phyloP scores from a whole-genome alignment of 148 eudicot species.

The Chenopodium album region DNA sequence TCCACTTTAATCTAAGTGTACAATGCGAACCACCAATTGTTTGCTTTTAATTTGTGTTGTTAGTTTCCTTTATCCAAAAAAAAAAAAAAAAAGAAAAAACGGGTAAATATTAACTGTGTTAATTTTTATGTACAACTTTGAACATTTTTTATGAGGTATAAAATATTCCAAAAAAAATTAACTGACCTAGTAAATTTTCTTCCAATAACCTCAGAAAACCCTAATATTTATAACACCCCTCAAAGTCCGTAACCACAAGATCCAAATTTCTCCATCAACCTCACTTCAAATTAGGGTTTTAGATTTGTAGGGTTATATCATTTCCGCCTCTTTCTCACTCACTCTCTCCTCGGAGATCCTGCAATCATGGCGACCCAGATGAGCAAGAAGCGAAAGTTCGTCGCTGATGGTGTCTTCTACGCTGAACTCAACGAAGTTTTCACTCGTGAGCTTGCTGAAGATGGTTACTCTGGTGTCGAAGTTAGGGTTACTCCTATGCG shows the following conservation, averaged over 20 bases:
- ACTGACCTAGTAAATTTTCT: no score
- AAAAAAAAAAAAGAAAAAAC: no score
- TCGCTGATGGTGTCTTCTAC: conserved; percentile 81
- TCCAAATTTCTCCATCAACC: background rate
- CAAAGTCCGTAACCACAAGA: background rate
- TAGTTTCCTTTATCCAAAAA: no score
- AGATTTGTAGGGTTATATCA: background rate
- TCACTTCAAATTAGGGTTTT: conserved; percentile 15
- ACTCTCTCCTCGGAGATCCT: conserved; percentile 1
- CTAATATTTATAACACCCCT: background rate
- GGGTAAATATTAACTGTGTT: no score
- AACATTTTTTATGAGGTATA: no score
- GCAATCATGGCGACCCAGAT: conserved; percentile 61
- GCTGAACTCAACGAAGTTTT: conserved; percentile 80
- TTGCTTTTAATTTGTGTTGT: no score
- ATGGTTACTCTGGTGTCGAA: conserved; percentile 89
- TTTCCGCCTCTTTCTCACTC: background rate
- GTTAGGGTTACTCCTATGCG: conserved; percentile 91
- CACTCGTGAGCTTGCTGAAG: conserved; percentile 82
- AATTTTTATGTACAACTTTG: no score
- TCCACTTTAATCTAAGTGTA: no score
- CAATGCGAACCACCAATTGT: no score
- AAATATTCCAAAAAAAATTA: no score
- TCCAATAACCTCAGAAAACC: no score
- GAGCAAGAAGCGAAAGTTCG: conserved; percentile 81